These are phyloP conservation scores for Salvia hispanica DNA, from an alignment of 257 asterid genomes.

Conservation along the genomic window DNA sequence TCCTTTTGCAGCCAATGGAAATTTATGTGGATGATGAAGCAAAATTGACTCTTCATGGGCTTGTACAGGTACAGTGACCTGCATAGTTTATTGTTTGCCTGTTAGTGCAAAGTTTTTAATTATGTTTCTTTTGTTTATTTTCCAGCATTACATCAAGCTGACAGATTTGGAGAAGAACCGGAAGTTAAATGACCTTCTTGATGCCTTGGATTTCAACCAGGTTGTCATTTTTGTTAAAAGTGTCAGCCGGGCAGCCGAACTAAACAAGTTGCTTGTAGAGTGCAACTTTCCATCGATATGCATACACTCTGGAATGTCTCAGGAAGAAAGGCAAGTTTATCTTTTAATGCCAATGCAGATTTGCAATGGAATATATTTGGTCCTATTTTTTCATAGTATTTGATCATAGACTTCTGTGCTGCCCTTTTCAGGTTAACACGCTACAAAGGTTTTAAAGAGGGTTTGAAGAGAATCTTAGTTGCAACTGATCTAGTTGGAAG, in stretches of 20 bases:
- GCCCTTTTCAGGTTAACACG: conserved; percentile 60
- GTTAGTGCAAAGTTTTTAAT: background rate
- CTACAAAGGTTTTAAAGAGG: conserved; percentile 82
- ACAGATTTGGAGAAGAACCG: conserved; percentile 79
- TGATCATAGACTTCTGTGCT: conserved; percentile 15
- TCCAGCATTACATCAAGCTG: conserved; percentile 80
- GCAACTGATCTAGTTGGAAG: conserved; percentile 87
- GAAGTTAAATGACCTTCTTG: conserved; percentile 81
- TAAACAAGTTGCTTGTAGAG: conserved; percentile 75
- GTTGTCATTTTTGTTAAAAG: conserved; percentile 78
- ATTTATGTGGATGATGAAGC: conserved; percentile 89
- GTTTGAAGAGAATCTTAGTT: conserved; percentile 74
- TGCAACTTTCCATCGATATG: conserved; percentile 86
- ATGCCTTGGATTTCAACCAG: conserved; percentile 85
- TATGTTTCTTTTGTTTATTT: background rate
- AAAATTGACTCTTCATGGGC: conserved; percentile 84
- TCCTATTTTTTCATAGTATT: background rate
- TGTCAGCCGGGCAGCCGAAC: conserved; percentile 69
- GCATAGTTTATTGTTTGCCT: background rate
- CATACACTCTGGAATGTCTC: conserved; percentile 93
- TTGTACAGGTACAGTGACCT: conserved; percentile 58
- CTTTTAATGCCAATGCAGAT: background rate
- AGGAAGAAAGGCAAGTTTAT: conserved; percentile 64
- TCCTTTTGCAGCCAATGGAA: conserved; percentile 75
- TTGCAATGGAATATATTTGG: background rate